Conservation (phyloP, 805 yeast genomes). For the Candida xyloterini region DNA sequence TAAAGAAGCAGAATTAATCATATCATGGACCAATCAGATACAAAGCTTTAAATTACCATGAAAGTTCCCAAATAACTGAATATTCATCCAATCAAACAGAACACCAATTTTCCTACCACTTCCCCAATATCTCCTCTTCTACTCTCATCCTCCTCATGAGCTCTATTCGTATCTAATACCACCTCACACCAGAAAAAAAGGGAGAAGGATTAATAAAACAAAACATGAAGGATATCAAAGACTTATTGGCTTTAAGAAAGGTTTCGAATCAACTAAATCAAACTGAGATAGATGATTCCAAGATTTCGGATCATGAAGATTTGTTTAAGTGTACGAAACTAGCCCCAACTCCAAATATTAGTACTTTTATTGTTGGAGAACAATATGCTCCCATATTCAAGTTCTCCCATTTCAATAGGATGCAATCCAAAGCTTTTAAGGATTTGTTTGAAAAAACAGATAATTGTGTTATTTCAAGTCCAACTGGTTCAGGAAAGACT, state of each 20-base stretch:
- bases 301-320: slow-evolving; percentile 4
- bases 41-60: too few relatives aligned
- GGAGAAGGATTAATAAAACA: slow-evolving; percentile 1
- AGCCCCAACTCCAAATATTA: neutral
- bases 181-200: slow-evolving; percentile 7
- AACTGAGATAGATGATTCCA: neutral
- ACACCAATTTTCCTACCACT: neutral
- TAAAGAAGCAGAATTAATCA: too few relatives aligned
- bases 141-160: neutral
- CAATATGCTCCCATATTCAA: slow-evolving; percentile 34
- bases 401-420: slow-evolving; percentile 41
- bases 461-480: slow-evolving; percentile 50
- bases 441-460: slow-evolving; percentile 33
- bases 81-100: too few relatives aligned
- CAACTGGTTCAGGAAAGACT: slow-evolving; percentile 62
- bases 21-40: too few relatives aligned
- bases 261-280: neutral
- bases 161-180: neutral
- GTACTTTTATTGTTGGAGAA: slow-evolving; percentile 35
- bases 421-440: slow-evolving; percentile 48
- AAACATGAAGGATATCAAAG: slow-evolving; percentile 6
- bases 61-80: too few relatives aligned
- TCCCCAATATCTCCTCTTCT: neutral
- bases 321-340: slow-evolving; percentile 1
- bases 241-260: neutral